Base-by-base conservation (phyloP, 1,284 basidiomycete species). In the Ceraceosorus guamensis region DNA sequence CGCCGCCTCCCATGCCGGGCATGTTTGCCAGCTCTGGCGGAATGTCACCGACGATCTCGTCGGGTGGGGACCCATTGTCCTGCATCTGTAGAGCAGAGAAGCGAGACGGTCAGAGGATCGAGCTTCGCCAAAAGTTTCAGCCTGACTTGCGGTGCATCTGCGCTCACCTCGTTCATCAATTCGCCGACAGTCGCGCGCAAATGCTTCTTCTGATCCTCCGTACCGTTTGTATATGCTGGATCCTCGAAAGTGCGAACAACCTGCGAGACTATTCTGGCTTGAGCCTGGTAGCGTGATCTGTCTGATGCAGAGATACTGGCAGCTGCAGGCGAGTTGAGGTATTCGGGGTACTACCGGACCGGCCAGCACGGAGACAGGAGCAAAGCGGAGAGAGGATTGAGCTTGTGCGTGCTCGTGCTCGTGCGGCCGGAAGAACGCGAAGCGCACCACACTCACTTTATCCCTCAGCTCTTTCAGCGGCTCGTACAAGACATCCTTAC, bases 401-500 rank as follows among this genome's bases (percentile, higher is more conserved):
- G 13, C 41, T n/a, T n/a, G n/a, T n/a, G n/a, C n/a, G n/a, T n/a
- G n/a, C n/a, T n/a, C n/a, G n/a, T n/a, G 30, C n/a, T 30, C 10
- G 14, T 8, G 10, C 24, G 32, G 13, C 34, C 34, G 11, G 7
- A 4, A 10, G 39, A n/a, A 10, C 10, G 16, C 46, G 39, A 46
- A 10, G 46, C 41, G 7, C 34, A 44, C 24, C 13, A 77, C 16
- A 66, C 77, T 53, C 66, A 88, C 91, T 79, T 91, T 91, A 14
- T 87, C 84, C 14, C 84, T 81, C 34, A 98, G 79, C 73, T 97
- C 93, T 66, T 87, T 87, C 68, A 97, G 78, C 0, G 93, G 92
- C 64, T 95, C 91, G 70, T 96, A 89, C 16, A 95, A 78, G 8
- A 97, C 83, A 2, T 97, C 91, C 74, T 91, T 91, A 76, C 85